Evolutionary conservation across 192 early-diverging fungal genomes (phyloP).

Genomic region (Cetraspora pellucida): DNA sequence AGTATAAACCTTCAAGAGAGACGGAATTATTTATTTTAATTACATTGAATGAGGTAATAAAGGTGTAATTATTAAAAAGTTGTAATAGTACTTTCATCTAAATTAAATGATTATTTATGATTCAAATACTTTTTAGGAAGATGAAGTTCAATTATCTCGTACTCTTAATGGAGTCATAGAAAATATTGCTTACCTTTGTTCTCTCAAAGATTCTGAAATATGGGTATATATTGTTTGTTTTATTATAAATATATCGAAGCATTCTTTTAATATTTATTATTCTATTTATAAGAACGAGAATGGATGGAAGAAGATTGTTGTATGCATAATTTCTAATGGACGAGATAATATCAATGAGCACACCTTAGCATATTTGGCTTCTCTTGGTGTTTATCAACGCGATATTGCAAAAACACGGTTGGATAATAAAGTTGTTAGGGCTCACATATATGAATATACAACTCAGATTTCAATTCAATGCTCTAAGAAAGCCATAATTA

Average conservation of each 20-base stretch:
- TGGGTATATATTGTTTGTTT: constrained; percentile 42
- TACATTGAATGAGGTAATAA: constrained; percentile 76
- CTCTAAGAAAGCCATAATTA: constrained; percentile 61
- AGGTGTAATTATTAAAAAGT: background rate
- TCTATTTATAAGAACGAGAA: constrained; percentile 50
- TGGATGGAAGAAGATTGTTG: constrained; percentile 84
- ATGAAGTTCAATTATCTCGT: constrained; percentile 86
- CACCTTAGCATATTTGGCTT: constrained; percentile 68
- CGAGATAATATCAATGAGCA: constrained; percentile 72
- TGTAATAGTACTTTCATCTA: too few relatives aligned
- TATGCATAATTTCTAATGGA: constrained; percentile 83
- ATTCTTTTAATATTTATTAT: too few relatives aligned
- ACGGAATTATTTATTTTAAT: constrained; percentile 84
- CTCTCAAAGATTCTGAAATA: constrained; percentile 70
- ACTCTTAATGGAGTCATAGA: constrained; percentile 85
- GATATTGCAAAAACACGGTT: constrained; percentile 69
- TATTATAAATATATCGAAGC: too few relatives aligned
- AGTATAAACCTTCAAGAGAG: constrained; percentile 52
- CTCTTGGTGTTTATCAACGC: constrained; percentile 85
- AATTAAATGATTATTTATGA: too few relatives aligned
- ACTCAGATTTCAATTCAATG: constrained; percentile 74
- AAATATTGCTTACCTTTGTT: constrained; percentile 89
- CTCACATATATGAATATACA: constrained; percentile 75
- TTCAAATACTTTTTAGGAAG: constrained; percentile 54
- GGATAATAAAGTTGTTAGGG: constrained; percentile 66